Percentiles rank a stretch among this genome's conserved stretches.
Conservation (phyloP, 2,329 filamentous ascomycete species). For the Penicillium verrucosum region DNA sequence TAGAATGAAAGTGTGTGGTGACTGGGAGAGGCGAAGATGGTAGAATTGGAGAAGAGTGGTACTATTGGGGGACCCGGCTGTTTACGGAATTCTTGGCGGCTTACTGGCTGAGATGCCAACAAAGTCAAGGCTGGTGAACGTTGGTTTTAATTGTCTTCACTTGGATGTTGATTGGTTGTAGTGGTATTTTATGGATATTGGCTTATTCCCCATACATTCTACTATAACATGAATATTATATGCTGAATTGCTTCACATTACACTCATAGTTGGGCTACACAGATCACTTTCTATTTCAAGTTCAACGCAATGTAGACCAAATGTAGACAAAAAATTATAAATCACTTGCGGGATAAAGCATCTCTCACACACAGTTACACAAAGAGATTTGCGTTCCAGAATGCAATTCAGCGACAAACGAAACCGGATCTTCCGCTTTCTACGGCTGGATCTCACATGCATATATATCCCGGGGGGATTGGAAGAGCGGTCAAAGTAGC, state of each 20-base stretch:
- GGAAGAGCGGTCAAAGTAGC: not conserved
- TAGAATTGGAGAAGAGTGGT: not conserved
- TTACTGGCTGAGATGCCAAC: not conserved
- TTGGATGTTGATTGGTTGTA: not conserved
- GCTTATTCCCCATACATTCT: not conserved
- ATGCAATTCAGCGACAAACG: not conserved
- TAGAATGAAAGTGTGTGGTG: too few species aligned
- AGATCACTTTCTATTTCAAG: not conserved
- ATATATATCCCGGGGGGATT: not conserved
- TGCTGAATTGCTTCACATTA: not conserved
- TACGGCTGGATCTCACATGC: conserved; percentile 9
- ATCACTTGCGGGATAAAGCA: not conserved
- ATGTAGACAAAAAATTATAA: not conserved
- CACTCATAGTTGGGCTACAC: not conserved
- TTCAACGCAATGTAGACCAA: not conserved
- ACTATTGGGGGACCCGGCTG: not conserved
- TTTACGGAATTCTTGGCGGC: not conserved
- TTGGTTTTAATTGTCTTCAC: not conserved
- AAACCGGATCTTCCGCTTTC: conserved; percentile 7
- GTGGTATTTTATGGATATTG: not conserved
- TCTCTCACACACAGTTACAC: conserved; percentile 3
- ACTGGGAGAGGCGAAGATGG: not conserved
- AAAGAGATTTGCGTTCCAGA: not conserved
- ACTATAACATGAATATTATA: too few species aligned
- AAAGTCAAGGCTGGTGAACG: not conserved